phyloP scores from a whole-genome alignment of 148 eudicot genomes.

The Arbutus unedo region DNA sequence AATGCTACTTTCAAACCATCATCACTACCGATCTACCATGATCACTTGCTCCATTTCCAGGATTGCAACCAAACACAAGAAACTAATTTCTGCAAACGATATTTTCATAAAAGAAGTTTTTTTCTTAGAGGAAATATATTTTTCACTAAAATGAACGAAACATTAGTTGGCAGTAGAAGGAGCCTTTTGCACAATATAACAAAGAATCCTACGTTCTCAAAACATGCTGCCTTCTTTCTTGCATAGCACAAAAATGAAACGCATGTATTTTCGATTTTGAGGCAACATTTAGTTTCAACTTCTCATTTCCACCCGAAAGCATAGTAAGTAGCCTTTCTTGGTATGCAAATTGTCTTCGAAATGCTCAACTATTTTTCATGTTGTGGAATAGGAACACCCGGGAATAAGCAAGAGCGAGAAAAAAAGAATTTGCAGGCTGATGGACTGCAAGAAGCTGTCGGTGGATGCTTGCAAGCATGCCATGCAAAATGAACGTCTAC shows the following conservation, averaged over 20 bases:
- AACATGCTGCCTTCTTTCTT: too few species aligned
- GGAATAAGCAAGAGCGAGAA: slow-evolving; percentile 68
- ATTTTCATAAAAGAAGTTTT: too few species aligned
- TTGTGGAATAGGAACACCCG: slow-evolving; percentile 63
- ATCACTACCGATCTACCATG: too few species aligned
- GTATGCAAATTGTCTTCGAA: neutral
- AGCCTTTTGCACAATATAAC: neutral
- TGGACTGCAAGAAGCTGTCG: slow-evolving; percentile 89
- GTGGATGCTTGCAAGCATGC: slow-evolving; percentile 82
- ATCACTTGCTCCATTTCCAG: too few species aligned
- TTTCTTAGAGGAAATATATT: too few species aligned
- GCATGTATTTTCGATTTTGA: neutral
- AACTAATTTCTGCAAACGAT: too few species aligned
- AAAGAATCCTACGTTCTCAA: neutral
- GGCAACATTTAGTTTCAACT: neutral
- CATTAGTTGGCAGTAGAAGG: neutral
- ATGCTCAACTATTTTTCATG: neutral
- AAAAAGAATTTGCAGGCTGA: slow-evolving; percentile 70
- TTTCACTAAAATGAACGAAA: too few species aligned
- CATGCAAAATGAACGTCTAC: slow-evolving; percentile 85
- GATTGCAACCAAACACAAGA: too few species aligned
- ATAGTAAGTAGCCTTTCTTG: neutral
- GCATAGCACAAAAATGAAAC: neutral
- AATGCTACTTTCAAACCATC: neutral
- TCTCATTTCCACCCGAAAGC: neutral